Evolutionary conservation across 768 basidiomycete genomes (phyloP).

Genomic region (Boletus tomentosulus): DNA sequence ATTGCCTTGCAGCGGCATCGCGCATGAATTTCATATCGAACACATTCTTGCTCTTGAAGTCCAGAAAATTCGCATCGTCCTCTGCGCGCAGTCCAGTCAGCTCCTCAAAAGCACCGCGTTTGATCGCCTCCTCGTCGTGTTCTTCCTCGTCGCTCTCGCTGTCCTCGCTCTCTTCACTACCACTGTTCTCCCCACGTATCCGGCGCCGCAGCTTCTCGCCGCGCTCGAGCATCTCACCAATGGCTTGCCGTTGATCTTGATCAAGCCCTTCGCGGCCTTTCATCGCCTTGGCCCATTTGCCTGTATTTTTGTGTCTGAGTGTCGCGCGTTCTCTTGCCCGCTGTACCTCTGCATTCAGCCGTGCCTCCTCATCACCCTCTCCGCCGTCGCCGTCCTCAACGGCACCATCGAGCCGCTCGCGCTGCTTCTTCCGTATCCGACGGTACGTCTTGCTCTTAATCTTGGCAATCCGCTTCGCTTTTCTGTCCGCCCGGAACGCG

Average conservation of each 20-base stretch:
- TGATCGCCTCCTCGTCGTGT: constrained; percentile 47
- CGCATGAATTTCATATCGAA: constrained; percentile 99
- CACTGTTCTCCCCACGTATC: constrained; percentile 67
- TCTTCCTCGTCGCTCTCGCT: constrained; percentile 37
- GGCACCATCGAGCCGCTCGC: constrained; percentile 51
- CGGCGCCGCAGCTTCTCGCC: constrained; percentile 75
- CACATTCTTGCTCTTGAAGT: constrained; percentile 56
- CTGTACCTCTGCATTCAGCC: constrained; percentile 68
- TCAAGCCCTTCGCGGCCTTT: constrained; percentile 64
- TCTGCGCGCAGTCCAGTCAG: constrained; percentile 48
- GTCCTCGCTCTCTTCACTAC: constrained; percentile 47
- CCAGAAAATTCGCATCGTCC: constrained; percentile 26
- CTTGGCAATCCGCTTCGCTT: constrained; percentile 85
- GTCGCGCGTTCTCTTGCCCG: constrained; percentile 89
- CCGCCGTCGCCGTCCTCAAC: constrained; percentile 34
- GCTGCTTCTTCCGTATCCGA: constrained; percentile 75
- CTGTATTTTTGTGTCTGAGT: constrained; percentile 80
- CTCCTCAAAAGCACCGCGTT: constrained; percentile 73
- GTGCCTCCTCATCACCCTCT: constrained; percentile 42
- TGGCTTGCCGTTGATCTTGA: constrained; percentile 58
- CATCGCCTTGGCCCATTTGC: constrained; percentile 84
- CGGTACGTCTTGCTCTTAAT: constrained; percentile 96
- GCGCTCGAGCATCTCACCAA: constrained; percentile 80
- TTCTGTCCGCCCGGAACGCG: constrained; percentile 88
- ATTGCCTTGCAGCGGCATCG: constrained; percentile 74